phyloP scores from a whole-genome alignment of 257 asterid genomes.

The Penstemon barbatus region DNA sequence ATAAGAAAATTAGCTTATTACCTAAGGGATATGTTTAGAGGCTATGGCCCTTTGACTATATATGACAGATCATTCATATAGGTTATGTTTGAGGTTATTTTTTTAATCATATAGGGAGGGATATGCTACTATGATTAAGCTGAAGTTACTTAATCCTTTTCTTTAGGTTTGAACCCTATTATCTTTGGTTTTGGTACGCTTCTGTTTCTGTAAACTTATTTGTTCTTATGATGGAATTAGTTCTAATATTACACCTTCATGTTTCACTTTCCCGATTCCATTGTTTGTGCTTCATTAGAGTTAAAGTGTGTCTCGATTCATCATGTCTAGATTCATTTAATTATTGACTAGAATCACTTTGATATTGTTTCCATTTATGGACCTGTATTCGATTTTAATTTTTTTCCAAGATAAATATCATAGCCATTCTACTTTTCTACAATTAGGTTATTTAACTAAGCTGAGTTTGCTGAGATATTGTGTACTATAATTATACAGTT shows the following conservation, averaged over 20 bases:
- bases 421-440: no score
- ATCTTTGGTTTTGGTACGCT: not conserved
- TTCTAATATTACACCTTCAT: not conserved
- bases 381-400: no score
- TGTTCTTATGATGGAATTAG: slow-evolving; percentile 8
- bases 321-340: no score
- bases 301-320: no score
- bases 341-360: no score
- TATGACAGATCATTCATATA: not conserved
- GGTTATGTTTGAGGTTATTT: not conserved
- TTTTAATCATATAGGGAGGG: not conserved
- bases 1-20: slow-evolving; percentile 3
- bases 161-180: not conserved
- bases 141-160: no score
- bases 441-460: not conserved
- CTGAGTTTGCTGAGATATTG: not conserved
- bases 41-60: not conserved
- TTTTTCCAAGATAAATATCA: no score
- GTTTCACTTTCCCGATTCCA: slow-evolving; percentile 5
- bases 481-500: not conserved
- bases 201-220: not conserved
- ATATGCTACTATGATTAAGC: no score
- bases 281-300: not conserved
- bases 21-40: not conserved
- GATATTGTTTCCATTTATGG: no score